Percentiles rank a stretch among this genome's conserved stretches.
These are phyloP conservation scores for Diplodia scrobiculata DNA, from an alignment of 2,329 filamentous ascomycete genomes.

Conservation along the genomic window DNA sequence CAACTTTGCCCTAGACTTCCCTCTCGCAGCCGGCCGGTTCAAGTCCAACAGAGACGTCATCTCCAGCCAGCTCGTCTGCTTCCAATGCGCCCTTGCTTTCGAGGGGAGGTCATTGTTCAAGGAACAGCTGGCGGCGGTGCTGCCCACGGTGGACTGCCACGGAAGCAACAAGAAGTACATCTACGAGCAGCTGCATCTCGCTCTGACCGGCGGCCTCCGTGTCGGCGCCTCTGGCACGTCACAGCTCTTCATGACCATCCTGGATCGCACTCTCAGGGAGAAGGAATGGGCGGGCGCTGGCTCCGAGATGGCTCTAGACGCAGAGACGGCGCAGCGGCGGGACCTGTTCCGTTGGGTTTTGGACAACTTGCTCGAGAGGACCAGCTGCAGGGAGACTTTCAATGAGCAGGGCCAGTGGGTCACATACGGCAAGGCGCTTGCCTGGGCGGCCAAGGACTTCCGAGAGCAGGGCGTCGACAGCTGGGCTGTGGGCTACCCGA, in stretches of 20 bases:
- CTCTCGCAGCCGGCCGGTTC: slow-evolving; percentile 39
- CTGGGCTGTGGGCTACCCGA: slow-evolving; percentile 40
- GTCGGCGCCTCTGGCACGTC: slow-evolving; percentile 39
- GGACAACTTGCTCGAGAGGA: slow-evolving; percentile 36
- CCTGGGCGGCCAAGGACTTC: slow-evolving; percentile 38
- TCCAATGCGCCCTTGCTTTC: slow-evolving; percentile 40
- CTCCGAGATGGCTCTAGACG: slow-evolving; percentile 10
- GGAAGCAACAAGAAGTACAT: slow-evolving; percentile 42
- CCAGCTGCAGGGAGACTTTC: slow-evolving; percentile 40
- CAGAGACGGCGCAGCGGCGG: slow-evolving; percentile 33
- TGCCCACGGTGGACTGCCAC: slow-evolving; percentile 38
- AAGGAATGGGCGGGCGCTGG: slow-evolving; percentile 39
- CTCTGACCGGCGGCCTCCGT: slow-evolving; percentile 38
- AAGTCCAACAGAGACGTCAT: slow-evolving; percentile 36
- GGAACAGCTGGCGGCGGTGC: slow-evolving; percentile 37
- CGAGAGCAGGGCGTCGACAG: slow-evolving; percentile 36
- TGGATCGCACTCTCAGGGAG: slow-evolving; percentile 35
- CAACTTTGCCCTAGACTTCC: slow-evolving; percentile 43
- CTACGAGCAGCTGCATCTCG: slow-evolving; percentile 40
- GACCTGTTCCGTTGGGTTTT: slow-evolving; percentile 39
- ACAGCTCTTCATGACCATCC: slow-evolving; percentile 41
- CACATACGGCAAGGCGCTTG: slow-evolving; percentile 36
- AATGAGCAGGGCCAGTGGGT: slow-evolving; percentile 39
- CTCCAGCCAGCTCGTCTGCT: slow-evolving; percentile 42
- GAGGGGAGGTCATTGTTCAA: slow-evolving; percentile 38